phyloP scores from a whole-genome alignment of 805 yeast species.

The Saccharomyces kudriavzevii region DNA sequence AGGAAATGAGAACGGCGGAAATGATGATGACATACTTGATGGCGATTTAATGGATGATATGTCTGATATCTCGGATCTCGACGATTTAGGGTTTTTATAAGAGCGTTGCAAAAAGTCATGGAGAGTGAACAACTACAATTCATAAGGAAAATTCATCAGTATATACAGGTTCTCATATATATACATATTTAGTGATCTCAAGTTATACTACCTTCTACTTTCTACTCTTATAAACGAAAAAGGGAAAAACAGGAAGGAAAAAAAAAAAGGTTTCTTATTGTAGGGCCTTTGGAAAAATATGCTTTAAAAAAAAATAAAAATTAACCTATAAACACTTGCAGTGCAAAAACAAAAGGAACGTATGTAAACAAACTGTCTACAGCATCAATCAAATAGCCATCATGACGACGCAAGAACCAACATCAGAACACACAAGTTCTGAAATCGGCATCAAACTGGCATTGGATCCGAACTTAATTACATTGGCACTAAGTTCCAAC shows the following conservation, averaged over 20 bases:
- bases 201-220: not conserved
- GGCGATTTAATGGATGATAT: constrained; percentile 23
- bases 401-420: not conserved
- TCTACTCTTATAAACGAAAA: not conserved
- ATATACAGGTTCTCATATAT: not conserved
- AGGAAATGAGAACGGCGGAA: constrained; percentile 13
- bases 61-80: constrained; percentile 31
- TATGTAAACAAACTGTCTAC: not conserved
- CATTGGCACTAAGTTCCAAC: constrained; percentile 11
- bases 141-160: not conserved
- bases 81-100: constrained; percentile 25
- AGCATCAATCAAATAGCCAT: not conserved
- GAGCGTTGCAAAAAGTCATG: not conserved
- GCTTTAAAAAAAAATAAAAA: no score
- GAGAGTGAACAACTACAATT: not conserved
- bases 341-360: not conserved
- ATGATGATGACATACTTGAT: constrained; percentile 18
- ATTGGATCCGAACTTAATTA: constrained; percentile 29
- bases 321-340: no score
- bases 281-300: not conserved
- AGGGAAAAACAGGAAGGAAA: not conserved
- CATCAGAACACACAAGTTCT: not conserved
- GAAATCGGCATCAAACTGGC: constrained; percentile 23
- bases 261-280: not conserved
- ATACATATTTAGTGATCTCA: not conserved